Evolutionary conservation across 768 basidiomycete species (phyloP).

Genomic region (Pleurotus tuoliensis): DNA sequence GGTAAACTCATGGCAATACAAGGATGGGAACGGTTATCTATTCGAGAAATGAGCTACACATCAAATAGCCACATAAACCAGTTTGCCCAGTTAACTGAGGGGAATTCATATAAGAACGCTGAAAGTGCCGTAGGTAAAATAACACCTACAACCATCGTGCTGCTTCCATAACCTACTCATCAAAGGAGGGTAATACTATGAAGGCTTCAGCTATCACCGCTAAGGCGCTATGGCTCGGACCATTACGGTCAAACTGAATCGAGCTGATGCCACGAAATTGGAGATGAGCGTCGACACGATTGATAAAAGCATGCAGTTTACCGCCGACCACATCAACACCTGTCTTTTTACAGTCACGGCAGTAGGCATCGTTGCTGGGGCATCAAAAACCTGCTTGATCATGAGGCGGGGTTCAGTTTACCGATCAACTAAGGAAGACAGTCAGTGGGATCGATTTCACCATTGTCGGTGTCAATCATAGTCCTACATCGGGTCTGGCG

Average conservation of each 20-base stretch:
- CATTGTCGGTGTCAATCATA: conserved; percentile 1
- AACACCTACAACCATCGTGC: too few relatives aligned
- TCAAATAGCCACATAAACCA: conserved; percentile 2
- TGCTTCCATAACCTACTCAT: neutral
- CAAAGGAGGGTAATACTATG: neutral
- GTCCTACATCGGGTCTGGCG: neutral
- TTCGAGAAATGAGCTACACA: neutral
- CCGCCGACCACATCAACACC: conserved; percentile 2
- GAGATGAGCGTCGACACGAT: neutral
- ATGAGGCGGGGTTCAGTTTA: neutral
- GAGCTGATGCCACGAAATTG: neutral
- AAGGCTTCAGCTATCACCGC: too few relatives aligned
- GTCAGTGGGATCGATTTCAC: neutral
- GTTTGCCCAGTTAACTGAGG: neutral
- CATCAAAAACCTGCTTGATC: neutral
- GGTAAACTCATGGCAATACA: neutral
- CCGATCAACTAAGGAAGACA: neutral
- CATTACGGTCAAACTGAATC: neutral
- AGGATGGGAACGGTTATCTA: neutral
- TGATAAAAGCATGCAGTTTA: neutral
- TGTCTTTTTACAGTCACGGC: neutral
- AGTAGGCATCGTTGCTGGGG: neutral
- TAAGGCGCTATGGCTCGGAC: neutral
- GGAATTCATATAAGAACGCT: too few relatives aligned
- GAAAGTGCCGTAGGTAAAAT: too few relatives aligned